These are phyloP conservation scores for Diplocarpon rosae DNA, from an alignment of 2,329 filamentous ascomycete species.

Conservation along the genomic window DNA sequence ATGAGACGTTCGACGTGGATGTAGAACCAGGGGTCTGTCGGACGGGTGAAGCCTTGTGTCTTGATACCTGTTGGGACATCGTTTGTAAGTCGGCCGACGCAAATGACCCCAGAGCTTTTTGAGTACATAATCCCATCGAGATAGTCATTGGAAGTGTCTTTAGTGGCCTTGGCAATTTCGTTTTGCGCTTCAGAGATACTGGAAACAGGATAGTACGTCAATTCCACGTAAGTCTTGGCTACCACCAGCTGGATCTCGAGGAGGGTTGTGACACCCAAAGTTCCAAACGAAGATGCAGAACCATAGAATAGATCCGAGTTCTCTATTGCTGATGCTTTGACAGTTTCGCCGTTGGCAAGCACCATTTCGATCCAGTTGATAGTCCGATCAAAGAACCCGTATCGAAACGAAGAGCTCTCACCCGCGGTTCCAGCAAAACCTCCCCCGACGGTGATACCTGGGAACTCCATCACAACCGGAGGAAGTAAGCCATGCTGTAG, in stretches of 20 bases:
- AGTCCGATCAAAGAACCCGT: slow-evolving; percentile 54
- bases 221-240: slow-evolving; percentile 41
- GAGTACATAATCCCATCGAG: slow-evolving; percentile 47
- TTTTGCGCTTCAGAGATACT: slow-evolving; percentile 33
- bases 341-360: slow-evolving; percentile 42
- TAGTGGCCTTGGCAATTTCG: slow-evolving; percentile 27
- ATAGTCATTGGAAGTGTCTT: slow-evolving; percentile 35
- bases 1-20: slow-evolving; percentile 37
- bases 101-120: slow-evolving; percentile 36
- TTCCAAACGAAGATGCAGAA: slow-evolving; percentile 48
- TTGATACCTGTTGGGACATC: slow-evolving; percentile 21
- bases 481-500: slow-evolving; percentile 43
- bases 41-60: slow-evolving; percentile 36
- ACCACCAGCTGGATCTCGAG: slow-evolving; percentile 45
- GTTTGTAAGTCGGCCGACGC: slow-evolving; percentile 39
- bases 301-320: slow-evolving; percentile 46
- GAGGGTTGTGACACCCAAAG: slow-evolving; percentile 47
- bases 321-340: slow-evolving; percentile 35
- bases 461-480: slow-evolving; percentile 60
- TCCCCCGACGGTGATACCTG: slow-evolving; percentile 56
- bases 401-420: slow-evolving; percentile 53
- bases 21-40: slow-evolving; percentile 53
- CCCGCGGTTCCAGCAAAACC: slow-evolving; percentile 55
- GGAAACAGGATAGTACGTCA: slow-evolving; percentile 39
- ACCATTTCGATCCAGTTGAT: slow-evolving; percentile 53